Percentiles rank a stretch among this genome's conserved stretches.
Evolutionary conservation across 2,329 filamentous ascomycete species (phyloP).

Genomic region (Ceratocystiopsis brevicomis): DNA sequence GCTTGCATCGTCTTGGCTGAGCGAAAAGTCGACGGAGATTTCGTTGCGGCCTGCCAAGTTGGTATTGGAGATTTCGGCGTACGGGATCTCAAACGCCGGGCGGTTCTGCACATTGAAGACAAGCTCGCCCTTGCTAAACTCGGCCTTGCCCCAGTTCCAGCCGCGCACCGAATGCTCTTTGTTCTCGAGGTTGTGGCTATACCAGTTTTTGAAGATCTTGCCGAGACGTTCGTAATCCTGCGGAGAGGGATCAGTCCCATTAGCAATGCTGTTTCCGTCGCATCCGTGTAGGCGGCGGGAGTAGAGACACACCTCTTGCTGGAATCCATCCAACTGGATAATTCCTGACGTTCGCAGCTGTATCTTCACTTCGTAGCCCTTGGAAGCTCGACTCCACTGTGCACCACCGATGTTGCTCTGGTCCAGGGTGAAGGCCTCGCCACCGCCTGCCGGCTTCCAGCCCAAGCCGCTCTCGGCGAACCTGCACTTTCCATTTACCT

Average conservation of each 20-base stretch:
- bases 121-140: constrained; percentile 88
- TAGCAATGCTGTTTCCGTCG: no score
- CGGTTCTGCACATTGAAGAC: constrained; percentile 94
- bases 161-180: constrained; percentile 88
- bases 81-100: constrained; percentile 90
- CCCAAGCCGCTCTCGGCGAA: constrained; percentile 88
- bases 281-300: no score
- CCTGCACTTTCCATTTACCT: constrained; percentile 78
- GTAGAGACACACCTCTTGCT: constrained; percentile 43
- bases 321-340: constrained; percentile 87
- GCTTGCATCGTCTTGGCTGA: constrained; percentile 42
- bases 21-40: constrained; percentile 83
- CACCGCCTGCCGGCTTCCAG: constrained; percentile 77
- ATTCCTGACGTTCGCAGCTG: constrained; percentile 67
- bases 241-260: neutral
- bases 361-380: constrained; percentile 87
- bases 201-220: constrained; percentile 97
- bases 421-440: constrained; percentile 87
- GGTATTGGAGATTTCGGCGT: constrained; percentile 93
- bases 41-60: constrained; percentile 96
- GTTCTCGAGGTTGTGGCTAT: constrained; percentile 78
- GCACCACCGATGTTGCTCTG: constrained; percentile 66
- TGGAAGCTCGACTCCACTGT: constrained; percentile 87
- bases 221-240: constrained; percentile 74
- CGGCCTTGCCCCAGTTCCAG: constrained; percentile 99